phyloP scores from a whole-genome alignment of 2,329 filamentous ascomycete genomes.

The Diaporthe batatas region DNA sequence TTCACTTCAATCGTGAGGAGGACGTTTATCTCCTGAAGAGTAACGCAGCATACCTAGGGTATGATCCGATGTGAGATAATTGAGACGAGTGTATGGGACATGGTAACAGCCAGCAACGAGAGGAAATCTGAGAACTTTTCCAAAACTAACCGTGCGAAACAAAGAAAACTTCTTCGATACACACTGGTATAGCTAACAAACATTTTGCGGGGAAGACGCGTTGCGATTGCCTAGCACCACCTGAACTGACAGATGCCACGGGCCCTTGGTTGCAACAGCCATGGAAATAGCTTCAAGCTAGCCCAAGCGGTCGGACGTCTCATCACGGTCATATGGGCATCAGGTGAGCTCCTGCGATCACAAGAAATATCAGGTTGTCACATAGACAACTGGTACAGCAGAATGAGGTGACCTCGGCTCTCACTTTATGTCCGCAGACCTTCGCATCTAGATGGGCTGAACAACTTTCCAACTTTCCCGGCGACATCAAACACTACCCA shows the following conservation, averaged over 20 bases:
- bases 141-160: too few species aligned
- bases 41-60: too few species aligned
- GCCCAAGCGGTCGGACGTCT: neutral
- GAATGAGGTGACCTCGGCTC: neutral
- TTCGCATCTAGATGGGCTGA: too few species aligned
- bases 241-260: neutral
- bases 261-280: neutral
- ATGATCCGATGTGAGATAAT: too few species aligned
- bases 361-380: neutral
- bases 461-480: too few species aligned
- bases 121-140: too few species aligned
- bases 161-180: neutral
- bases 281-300: neutral
- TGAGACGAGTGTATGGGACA: too few species aligned
- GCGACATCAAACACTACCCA: neutral
- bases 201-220: neutral
- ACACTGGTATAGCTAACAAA: neutral
- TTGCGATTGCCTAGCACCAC: neutral
- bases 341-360: accelerated
- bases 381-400: neutral
- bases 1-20: too few species aligned
- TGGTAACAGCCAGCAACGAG: too few species aligned
- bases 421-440: neutral
- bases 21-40: too few species aligned
- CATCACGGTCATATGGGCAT: accelerated